Conservation (phyloP, 768 basidiomycete species). For the Podaxis sp. region DNA sequence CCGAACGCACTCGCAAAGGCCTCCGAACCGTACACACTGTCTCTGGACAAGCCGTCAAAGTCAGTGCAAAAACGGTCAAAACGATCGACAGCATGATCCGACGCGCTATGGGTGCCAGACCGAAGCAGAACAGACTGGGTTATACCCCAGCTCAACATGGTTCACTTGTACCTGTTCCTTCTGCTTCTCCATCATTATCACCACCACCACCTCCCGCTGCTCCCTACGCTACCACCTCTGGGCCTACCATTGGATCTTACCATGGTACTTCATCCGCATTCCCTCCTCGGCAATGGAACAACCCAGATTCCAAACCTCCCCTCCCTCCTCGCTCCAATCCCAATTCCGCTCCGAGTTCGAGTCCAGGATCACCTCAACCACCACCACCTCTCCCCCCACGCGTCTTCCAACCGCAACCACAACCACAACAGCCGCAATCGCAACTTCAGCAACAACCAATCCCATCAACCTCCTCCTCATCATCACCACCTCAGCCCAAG, state of each 20-base stretch:
- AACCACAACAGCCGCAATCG: constrained; percentile 20
- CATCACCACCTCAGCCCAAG: constrained; percentile 34
- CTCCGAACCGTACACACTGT: constrained; percentile 62
- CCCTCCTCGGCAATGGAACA: not conserved
- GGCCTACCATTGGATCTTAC: constrained; percentile 13
- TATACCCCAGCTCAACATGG: constrained; percentile 15
- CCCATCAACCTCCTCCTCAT: constrained; percentile 26
- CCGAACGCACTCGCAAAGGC: constrained; percentile 54
- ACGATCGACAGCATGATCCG: constrained; percentile 61
- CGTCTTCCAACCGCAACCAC: constrained; percentile 11
- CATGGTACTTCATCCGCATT: not conserved
- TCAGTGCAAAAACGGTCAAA: constrained; percentile 60
- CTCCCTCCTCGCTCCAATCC: constrained; percentile 8
- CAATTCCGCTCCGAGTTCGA: not conserved
- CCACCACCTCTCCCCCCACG: constrained; percentile 8
- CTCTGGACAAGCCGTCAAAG: constrained; percentile 63
- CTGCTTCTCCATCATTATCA: constrained; percentile 21
- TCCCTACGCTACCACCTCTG: constrained; percentile 11
- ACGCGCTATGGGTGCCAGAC: constrained; percentile 48
- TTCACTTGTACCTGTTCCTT: constrained; percentile 12
- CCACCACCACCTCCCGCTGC: constrained; percentile 7
- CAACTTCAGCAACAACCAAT: not conserved
- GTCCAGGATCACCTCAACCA: constrained; percentile 1
- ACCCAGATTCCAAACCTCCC: constrained; percentile 4
- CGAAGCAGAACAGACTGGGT: constrained; percentile 27